These are phyloP conservation scores for Mallotus repandus DNA, from an alignment of 441 rosid species.

Conservation along the genomic window DNA sequence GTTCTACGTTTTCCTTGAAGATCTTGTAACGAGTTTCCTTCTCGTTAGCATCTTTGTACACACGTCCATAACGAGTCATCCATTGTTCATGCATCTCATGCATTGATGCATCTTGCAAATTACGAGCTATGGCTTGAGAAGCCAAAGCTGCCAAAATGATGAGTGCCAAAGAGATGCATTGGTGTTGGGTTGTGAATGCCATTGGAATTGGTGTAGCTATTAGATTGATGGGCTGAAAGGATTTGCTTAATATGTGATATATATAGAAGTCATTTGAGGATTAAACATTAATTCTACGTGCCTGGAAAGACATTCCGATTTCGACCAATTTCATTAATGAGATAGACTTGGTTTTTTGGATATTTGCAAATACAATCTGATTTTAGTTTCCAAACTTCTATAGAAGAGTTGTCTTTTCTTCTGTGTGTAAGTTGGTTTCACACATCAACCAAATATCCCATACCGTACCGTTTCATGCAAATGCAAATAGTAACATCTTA, in stretches of 20 bases:
- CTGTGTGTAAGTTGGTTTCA: too few relatives aligned
- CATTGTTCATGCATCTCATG: not conserved
- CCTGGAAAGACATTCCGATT: not conserved
- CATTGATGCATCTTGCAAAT: slow-evolving; percentile 3
- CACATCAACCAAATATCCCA: too few relatives aligned
- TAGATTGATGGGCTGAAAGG: not conserved
- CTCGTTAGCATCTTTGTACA: not conserved
- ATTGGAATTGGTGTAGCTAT: not conserved
- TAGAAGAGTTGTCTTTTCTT: not conserved
- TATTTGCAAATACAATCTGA: too few relatives aligned
- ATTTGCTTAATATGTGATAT: not conserved
- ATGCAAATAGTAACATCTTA: too few relatives aligned
- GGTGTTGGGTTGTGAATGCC: not conserved
- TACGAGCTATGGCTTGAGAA: slow-evolving; percentile 17
- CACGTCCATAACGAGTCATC: not conserved
- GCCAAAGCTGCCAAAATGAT: slow-evolving; percentile 15
- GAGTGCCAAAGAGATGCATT: not conserved
- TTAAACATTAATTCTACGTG: not conserved
- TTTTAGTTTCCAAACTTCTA: too few relatives aligned
- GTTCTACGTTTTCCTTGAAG: not conserved
- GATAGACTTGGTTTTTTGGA: too few relatives aligned
- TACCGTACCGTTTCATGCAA: too few relatives aligned
- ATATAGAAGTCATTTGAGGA: not conserved
- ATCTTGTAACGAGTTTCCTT: not conserved
- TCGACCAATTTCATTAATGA: not conserved